Evolutionary conservation across 1,284 basidiomycete genomes (phyloP).

Genomic region (Rhodotorula glutinis): DNA sequence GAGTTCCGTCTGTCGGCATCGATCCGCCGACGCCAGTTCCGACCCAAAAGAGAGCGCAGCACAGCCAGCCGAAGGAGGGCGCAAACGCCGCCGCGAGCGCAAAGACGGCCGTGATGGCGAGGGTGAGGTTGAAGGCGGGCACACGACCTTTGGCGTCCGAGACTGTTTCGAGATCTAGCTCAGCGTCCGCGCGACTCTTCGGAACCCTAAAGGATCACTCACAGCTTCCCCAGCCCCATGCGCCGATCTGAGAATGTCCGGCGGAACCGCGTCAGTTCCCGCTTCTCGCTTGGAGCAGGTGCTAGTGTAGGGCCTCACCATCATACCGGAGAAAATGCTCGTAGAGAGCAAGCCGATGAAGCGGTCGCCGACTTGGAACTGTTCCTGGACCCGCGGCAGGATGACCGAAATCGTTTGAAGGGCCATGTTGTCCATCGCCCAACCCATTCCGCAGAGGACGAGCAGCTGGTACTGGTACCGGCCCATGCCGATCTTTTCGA

Average conservation of each 20-base stretch:
- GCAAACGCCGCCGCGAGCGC: conserved; percentile 77
- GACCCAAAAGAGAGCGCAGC: conserved; percentile 75
- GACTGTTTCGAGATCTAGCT: conserved; percentile 50
- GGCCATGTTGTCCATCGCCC: conserved; percentile 89
- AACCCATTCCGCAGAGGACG: conserved; percentile 59
- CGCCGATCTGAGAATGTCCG: conserved; percentile 27
- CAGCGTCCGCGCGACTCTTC: too few species aligned
- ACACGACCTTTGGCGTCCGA: conserved; percentile 64
- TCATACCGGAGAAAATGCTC: conserved; percentile 88
- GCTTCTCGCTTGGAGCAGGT: too few species aligned
- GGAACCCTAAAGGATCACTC: too few species aligned
- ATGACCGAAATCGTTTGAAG: conserved; percentile 72
- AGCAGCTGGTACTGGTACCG: conserved; percentile 35
- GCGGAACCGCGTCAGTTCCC: neutral
- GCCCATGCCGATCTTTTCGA: conserved; percentile 42
- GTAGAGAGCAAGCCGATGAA: conserved; percentile 73
- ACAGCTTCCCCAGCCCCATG: conserved; percentile 79
- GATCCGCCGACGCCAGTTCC: conserved; percentile 77
- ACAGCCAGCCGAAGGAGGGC: conserved; percentile 68
- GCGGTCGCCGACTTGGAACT: conserved; percentile 71
- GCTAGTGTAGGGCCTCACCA: conserved; percentile 50
- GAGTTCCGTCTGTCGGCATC: conserved; percentile 94
- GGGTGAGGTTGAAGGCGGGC: conserved; percentile 85
- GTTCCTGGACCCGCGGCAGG: conserved; percentile 77
- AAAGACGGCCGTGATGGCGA: conserved; percentile 85